phyloP scores from a whole-genome alignment of 164 flowering plant species.

The Macadamia tetraphylla region DNA sequence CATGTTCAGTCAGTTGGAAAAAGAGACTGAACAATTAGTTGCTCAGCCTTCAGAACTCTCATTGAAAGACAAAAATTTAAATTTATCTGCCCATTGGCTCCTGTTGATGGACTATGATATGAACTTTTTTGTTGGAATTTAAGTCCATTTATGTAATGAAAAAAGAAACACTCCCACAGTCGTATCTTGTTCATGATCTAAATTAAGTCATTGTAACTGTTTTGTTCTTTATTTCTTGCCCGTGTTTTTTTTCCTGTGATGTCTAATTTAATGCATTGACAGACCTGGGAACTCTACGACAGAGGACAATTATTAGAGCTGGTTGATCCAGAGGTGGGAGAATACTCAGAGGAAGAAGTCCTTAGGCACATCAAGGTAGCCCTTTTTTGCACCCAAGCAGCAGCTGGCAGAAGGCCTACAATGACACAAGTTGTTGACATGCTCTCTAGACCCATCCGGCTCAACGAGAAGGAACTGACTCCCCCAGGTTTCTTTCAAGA shows the following conservation, averaged over 20 bases:
- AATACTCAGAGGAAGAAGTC: conserved; percentile 56
- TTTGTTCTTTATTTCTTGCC: not conserved
- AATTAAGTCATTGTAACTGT: too few species aligned
- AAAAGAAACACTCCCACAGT: too few species aligned
- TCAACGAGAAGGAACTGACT: conserved; percentile 57
- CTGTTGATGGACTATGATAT: not conserved
- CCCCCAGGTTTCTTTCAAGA: conserved; percentile 61
- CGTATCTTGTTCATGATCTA: too few species aligned
- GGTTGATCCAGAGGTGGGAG: conserved; percentile 57
- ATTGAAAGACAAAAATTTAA: too few species aligned
- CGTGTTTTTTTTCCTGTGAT: not conserved
- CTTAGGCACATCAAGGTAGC: conserved; percentile 63
- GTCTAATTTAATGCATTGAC: conserved; percentile 2
- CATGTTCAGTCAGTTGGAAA: too few species aligned
- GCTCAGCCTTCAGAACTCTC: too few species aligned
- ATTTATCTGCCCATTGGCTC: not conserved
- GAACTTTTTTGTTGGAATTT: not conserved
- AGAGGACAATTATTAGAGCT: conserved; percentile 52
- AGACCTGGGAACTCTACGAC: conserved; percentile 73
- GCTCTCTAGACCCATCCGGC: conserved; percentile 50
- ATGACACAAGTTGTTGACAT: conserved; percentile 72
- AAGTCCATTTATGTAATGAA: not conserved
- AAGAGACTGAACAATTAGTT: too few species aligned
- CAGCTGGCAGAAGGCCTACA: conserved; percentile 52
- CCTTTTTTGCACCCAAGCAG: conserved; percentile 74